A percentile compares a stretch with the other conserved stretches of the same genome.
Conservation (phyloP, 345 rosid species). For the Hibiscus tridactylites region DNA sequence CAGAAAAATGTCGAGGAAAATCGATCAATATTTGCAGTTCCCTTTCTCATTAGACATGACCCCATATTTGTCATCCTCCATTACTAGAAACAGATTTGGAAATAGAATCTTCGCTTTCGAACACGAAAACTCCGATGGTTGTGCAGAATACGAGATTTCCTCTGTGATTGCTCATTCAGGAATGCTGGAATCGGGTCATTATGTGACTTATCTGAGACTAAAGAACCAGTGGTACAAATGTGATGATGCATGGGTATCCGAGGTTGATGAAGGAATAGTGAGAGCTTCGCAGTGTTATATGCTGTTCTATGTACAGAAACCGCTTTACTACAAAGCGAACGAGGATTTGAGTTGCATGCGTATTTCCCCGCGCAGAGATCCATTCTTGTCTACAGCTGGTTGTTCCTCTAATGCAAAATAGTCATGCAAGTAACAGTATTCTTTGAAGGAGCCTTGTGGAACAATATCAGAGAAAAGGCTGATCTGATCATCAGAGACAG, state of each 20-base stretch:
- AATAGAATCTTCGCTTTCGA: constrained; percentile 57
- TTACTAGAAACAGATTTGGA: constrained; percentile 61
- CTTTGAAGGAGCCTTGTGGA: neutral
- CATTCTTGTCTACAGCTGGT: constrained; percentile 36
- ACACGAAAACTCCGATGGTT: constrained; percentile 45
- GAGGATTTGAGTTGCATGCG: constrained; percentile 29
- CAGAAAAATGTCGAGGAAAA: constrained; percentile 60
- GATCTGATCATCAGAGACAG: neutral
- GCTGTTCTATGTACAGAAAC: constrained; percentile 84
- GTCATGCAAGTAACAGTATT: neutral
- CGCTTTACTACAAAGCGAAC: constrained; percentile 32
- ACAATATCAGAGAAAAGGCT: neutral
- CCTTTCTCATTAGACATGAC: constrained; percentile 76
- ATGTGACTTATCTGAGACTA: constrained; percentile 65
- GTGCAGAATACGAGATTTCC: constrained; percentile 71
- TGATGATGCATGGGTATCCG: constrained; percentile 87
- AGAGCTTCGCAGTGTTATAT: constrained; percentile 86
- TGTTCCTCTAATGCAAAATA: constrained; percentile 34
- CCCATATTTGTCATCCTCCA: constrained; percentile 71
- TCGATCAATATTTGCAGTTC: constrained; percentile 73
- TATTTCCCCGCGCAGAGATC: constrained; percentile 28
- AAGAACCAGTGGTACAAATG: constrained; percentile 82
- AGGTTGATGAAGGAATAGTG: constrained; percentile 75
- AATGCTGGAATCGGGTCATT: constrained; percentile 80
- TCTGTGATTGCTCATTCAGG: constrained; percentile 84